Base-by-base conservation (phyloP, 2,329 filamentous ascomycete species). In the Dothideomycetes sp. region DNA sequence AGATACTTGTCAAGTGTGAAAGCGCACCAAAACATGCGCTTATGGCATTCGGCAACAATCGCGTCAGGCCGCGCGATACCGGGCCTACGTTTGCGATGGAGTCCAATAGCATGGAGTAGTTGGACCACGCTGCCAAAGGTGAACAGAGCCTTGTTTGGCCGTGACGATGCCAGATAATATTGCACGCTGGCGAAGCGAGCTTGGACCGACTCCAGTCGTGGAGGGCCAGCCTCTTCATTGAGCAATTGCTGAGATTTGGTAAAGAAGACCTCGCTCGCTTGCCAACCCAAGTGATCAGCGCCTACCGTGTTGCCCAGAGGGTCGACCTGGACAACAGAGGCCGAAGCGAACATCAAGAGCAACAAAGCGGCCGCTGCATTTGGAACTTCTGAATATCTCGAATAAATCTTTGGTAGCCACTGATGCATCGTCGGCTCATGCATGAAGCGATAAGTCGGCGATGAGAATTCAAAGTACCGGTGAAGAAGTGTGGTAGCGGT, bases 271-370 rank as follows among this genome's bases (percentile, higher is more conserved):
- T 58, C 51, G 55, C 62, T 42, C 44, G 52, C 36, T 4, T 42
- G 41, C 33, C 44, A 48, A 18, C 36, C 41, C 14, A 18, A 19
- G 7, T 16, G 14, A 18, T 15, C 29, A 16, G 49, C 48, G 31
- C 51, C 48, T 34, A 42, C 4, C 22, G 42, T 22, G 37, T 47
- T 37, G 22, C 34, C 35, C 19, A 38, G 24, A 31, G 24, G 19
- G 22, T 49, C 48, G 9, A 44, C 43, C 22, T 51, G 46, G 37
- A 56, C 52, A 2, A 56, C 22, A 3, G 44, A 38, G 16, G 54
- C 69, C 15, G 73, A 70, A 0, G 72, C 72, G 45, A 77, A 67
- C 1, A 73, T 64, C 50, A 73, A 65, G 27, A 74, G 63, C 2
- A 75, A 52, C 15, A 72, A 48, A 1, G 69, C 69, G 2, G 63